Conservation (phyloP, 257 asterid species). For the Agastache rugosa region DNA sequence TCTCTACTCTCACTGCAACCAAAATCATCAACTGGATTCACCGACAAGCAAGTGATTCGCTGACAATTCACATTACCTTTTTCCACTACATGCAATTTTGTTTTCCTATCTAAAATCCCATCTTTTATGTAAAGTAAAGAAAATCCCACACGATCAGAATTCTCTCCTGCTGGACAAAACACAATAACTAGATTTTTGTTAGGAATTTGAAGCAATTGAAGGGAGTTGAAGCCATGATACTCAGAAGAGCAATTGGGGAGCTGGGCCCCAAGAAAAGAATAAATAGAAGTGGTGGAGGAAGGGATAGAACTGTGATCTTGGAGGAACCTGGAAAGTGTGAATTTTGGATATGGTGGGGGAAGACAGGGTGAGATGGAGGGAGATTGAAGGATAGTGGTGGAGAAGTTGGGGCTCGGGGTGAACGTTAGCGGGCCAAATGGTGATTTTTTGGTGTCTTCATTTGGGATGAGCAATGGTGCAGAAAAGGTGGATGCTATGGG, state of each 20-base stretch:
- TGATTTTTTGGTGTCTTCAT: conserved; percentile 28
- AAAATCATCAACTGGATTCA: conserved; percentile 40
- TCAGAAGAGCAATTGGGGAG: conserved; percentile 37
- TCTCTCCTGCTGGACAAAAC: conserved; percentile 73
- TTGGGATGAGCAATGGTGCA: conserved; percentile 53
- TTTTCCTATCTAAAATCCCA: conserved; percentile 36
- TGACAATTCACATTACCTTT: conserved; percentile 44
- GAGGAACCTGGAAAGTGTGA: conserved; percentile 54
- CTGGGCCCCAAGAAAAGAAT: conserved; percentile 48
- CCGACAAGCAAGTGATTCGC: conserved; percentile 51
- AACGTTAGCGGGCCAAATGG: conserved; percentile 65
- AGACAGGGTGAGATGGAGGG: conserved; percentile 57
- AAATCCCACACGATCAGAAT: conserved; percentile 67
- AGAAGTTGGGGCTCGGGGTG: conserved; percentile 41
- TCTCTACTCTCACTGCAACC: conserved; percentile 25
- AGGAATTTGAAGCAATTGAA: conserved; percentile 59
- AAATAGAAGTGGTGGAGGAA: conserved; percentile 45
- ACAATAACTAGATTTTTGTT: conserved; percentile 38
- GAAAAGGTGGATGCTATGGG: conserved; percentile 57
- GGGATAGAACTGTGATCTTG: conserved; percentile 36
- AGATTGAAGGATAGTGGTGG: conserved; percentile 50
- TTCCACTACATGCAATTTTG: conserved; percentile 35
- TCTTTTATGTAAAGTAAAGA: conserved; percentile 46
- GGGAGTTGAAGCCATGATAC: conserved; percentile 58
- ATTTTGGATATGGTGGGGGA: conserved; percentile 56